Base-by-base conservation (phyloP, 1,284 basidiomycete species). In the Ceratobasidium sp. region DNA sequence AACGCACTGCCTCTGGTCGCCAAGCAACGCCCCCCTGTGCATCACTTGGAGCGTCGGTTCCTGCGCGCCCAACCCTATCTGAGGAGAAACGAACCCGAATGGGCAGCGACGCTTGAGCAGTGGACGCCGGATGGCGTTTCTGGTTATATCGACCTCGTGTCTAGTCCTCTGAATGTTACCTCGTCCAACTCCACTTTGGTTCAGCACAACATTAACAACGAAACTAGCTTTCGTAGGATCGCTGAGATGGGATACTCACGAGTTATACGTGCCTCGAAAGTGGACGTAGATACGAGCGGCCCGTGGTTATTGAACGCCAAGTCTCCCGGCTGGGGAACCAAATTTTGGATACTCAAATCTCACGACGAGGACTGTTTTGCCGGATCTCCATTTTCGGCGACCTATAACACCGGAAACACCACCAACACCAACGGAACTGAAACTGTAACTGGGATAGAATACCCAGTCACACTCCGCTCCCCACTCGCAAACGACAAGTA, bases 341-440 rank as follows among this genome's bases (percentile, higher is more conserved):
- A 51, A 31, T 66, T 66, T 22, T 66, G 64, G 64, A 66, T 66
- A 24, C 64, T 66, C 29, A 66, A 66, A 24, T 66, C 64, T 3
- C 64, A 51, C 48, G 64, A 66, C 48, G 29, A 51, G 17, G 64
- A 66, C 22, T 66, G 47, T 44, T 54, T 41, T 54, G 64, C 64
- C 11, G 64, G 64, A 33, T 51, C 47, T 24, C 27, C n/a, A 11
- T 51, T 53, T 14, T 19, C 47, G 48, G 27, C 29, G 7, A 66
- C n/a, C 48, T 66, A 66, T 14, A 51, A 5, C 50, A 7, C 50
- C 24, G 50, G 50, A 51, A n/a, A n/a, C n/a, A n/a, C n/a, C n/a
- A n/a, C n/a, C n/a, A 41, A 41, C 36, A 47, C 31, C 22, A 31
- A 22, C 3, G 48, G 45, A 31, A 63, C 24, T 44, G 36, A 44